These are phyloP conservation scores for Protomyces inouyei DNA, from an alignment of 1,139 yeast genomes.

Conservation along the genomic window DNA sequence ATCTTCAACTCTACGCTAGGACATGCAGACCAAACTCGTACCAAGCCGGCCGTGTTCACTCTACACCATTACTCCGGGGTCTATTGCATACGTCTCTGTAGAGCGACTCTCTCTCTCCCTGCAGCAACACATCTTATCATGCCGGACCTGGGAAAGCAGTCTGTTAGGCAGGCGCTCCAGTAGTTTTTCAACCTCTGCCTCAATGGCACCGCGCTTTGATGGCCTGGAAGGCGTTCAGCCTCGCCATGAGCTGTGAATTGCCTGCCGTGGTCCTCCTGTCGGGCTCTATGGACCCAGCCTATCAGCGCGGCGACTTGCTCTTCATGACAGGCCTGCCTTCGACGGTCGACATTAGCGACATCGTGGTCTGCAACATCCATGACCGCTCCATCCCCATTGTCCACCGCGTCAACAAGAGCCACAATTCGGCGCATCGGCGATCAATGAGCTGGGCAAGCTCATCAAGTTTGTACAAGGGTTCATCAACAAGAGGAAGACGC, in stretches of 20 bases:
- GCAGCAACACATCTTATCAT: background rate
- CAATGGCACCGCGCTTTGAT: constrained; percentile 63
- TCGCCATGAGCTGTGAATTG: constrained; percentile 76
- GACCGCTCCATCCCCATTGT: constrained; percentile 88
- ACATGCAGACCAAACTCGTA: too few relatives aligned
- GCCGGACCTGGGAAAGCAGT: constrained; percentile 20
- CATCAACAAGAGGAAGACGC: background rate
- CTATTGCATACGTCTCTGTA: background rate
- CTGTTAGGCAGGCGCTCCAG: constrained; percentile 10
- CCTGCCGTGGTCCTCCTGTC: constrained; percentile 95
- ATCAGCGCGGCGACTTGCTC: constrained; percentile 93
- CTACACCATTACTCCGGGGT: too few relatives aligned
- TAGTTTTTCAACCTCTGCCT: constrained; percentile 27
- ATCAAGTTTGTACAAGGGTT: background rate
- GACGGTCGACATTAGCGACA: constrained; percentile 75
- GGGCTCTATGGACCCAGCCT: constrained; percentile 99
- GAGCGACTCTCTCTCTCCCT: too few relatives aligned
- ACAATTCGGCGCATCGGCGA: constrained; percentile 40
- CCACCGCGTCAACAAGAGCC: constrained; percentile 86
- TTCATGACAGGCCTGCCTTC: constrained; percentile 82
- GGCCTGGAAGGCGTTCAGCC: constrained; percentile 80
- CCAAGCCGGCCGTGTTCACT: too few relatives aligned
- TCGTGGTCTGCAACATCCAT: constrained; percentile 86
- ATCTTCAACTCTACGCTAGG: too few relatives aligned
- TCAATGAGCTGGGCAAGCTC: constrained; percentile 25